These are phyloP conservation scores for Solanum sparsipilum DNA, from an alignment of 257 asterid genomes.

Conservation along the genomic window DNA sequence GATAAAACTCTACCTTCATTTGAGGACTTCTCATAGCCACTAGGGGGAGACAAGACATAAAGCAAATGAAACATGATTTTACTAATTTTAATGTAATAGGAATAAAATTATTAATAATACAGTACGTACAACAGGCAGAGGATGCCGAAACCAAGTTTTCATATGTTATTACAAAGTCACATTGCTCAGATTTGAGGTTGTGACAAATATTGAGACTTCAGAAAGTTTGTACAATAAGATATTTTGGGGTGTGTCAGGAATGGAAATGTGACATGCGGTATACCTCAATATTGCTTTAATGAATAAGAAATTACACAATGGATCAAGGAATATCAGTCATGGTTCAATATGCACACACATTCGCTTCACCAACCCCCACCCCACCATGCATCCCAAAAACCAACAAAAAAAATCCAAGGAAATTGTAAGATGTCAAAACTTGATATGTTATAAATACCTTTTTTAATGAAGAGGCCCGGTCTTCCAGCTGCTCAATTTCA, in stretches of 20 bases:
- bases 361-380: neutral
- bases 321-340: neutral
- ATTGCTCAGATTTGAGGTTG: neutral
- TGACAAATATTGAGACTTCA: neutral
- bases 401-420: neutral
- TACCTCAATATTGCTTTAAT: neutral
- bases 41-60: neutral
- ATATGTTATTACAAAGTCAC: neutral
- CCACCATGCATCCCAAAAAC: neutral
- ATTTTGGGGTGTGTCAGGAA: neutral
- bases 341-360: neutral
- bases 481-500: constrained; percentile 70
- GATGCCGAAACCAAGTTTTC: neutral
- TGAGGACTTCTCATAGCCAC: neutral
- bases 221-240: neutral
- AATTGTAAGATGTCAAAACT: neutral
- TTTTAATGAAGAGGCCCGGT: constrained; percentile 43
- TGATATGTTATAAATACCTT: constrained; percentile 30
- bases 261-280: neutral
- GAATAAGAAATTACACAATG: neutral
- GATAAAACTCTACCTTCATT: neutral
- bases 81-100: neutral
- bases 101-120: neutral
- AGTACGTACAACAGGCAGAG: neutral
- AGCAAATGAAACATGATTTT: neutral